Evolutionary conservation across 164 flowering plant genomes (phyloP), one percentile per base, ranked within the genome.

Genomic region (Cinnamomum chago): DNA sequence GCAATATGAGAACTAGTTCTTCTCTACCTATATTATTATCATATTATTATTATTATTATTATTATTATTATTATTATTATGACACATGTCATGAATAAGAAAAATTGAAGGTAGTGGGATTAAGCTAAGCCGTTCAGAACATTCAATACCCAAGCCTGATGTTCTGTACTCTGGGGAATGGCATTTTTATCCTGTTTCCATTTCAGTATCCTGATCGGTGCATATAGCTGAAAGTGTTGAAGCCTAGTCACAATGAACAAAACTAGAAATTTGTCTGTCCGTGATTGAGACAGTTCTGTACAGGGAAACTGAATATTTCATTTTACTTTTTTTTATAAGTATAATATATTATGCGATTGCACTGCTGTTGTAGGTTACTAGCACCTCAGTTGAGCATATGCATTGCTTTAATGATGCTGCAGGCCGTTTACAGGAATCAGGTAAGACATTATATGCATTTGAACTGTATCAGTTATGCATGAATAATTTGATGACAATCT

Each of bases 371-470:
- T 74, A 93, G 98, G 94, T 81, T 10, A 91, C 98, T 1, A 76
- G 85, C 62, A 81, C 81, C 75, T 88, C 99, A 2, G 89, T 90
- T 64, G 97, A 96, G 76, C 98, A 96, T 72, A 87, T 96, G 90
- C 85, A 75, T 20, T 92, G 97, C 83, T 94, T 96, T 78, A 85
- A 82, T 76, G 97, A 96, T 82, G 97, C 89, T 71, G 93, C 91
- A 1, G 98, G 97, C 6, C 88, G 84, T 17, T 79, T 96, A 76
- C 99, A 96, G 74, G 99, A 94, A 86, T 88, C 93, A 55, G 93
- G 99, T 92, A 83, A 79, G 18, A 25, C 33, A 30, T 40, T n/a
- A 40, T 40, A 5, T 64, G 27, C 10, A 64, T 58, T 70, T 68
- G 55, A 67, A 33, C 15, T 13, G 50, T 70, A 5, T 67, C 2